These are phyloP conservation scores for Cytospora mali DNA, from an alignment of 2,329 filamentous ascomycete genomes.

Conservation along the genomic window DNA sequence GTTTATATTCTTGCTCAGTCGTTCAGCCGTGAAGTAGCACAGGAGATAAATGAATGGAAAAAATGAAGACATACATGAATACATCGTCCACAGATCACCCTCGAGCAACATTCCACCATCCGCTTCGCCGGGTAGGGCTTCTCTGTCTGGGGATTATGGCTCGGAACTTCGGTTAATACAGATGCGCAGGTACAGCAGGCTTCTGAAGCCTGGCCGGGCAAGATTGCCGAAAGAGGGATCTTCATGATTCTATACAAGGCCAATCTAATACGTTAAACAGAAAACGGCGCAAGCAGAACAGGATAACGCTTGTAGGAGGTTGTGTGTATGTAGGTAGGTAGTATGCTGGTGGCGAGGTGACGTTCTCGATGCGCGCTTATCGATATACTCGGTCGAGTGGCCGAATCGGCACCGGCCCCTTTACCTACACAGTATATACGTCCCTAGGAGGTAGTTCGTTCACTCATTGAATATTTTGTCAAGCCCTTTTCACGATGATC, in stretches of 20 bases:
- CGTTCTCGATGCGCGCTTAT: constrained; percentile 24
- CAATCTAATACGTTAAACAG: neutral
- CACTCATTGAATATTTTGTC: neutral
- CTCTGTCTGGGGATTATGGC: constrained; percentile 58
- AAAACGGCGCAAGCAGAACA: neutral
- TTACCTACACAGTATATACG: neutral
- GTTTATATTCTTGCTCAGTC: neutral
- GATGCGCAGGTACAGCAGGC: constrained; percentile 73
- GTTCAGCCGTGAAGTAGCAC: no score
- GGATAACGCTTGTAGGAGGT: neutral
- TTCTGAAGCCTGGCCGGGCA: constrained; percentile 34
- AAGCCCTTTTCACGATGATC: neutral
- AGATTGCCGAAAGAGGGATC: constrained; percentile 15
- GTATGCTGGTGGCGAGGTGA: constrained; percentile 22
- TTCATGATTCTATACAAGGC: constrained; percentile 15
- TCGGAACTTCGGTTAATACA: constrained; percentile 57
- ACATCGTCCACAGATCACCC: constrained; percentile 72
- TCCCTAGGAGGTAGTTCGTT: neutral
- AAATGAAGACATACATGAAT: constrained; percentile 53
- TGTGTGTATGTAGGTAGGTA: neutral
- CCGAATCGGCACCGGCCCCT: constrained; percentile 16
- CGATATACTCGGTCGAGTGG: constrained; percentile 20
- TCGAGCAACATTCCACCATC: constrained; percentile 67
- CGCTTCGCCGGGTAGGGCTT: constrained; percentile 59
- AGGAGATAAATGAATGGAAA: neutral